Base-by-base conservation (phyloP, 2,329 filamentous ascomycete genomes). In the Plenodomus biglobosus region DNA sequence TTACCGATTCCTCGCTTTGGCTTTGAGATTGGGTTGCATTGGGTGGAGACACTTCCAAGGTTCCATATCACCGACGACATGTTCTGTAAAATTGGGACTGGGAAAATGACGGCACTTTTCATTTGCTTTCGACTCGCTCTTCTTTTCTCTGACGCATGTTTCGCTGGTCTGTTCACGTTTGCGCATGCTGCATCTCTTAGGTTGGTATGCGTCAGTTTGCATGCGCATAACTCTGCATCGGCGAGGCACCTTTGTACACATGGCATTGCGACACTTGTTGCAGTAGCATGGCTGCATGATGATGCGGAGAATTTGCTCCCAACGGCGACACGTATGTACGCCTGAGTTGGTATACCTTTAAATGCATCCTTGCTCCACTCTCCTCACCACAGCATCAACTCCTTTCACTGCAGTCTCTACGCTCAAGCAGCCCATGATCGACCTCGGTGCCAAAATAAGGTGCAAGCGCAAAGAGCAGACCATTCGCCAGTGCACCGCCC, bases 251-350 rank as follows among this genome's bases (percentile, higher is more conserved):
- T 44, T 56, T 44, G 51, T 56, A 63, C 60, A 59, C 56, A 60
- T 59, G 52, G 56, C 62, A 53, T 42, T 50, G 48, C 50, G 49
- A 38, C 47, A 59, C 46, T 52, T 51, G 51, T 58, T 43, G 44
- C 40, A 50, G 40, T 41, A 50, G 24, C 42, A 38, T 42, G 42
- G 53, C 27, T 32, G 27, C 27, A 32, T 32, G 27, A 32, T 32
- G 27, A 11, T 6, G 6, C 43, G 46, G 44, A 38, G 43, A 37
- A 52, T 53, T 52, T 57, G 54, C 44, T 55, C 56, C 30, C 49
- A n/a, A 52, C 44, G 56, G 56, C 56, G 58, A 65, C 60, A 61
- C 58, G 57, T 61, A 62, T 53, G 55, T 61, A 62, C 50, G 51
- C 59, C 44, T 50, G 48, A 44, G 35, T 50, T 38, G 50, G 38